A percentile compares a stretch with the other conserved stretches of the same genome.
Conservation (phyloP, 768 basidiomycete species). For the Russula vinacea region DNA sequence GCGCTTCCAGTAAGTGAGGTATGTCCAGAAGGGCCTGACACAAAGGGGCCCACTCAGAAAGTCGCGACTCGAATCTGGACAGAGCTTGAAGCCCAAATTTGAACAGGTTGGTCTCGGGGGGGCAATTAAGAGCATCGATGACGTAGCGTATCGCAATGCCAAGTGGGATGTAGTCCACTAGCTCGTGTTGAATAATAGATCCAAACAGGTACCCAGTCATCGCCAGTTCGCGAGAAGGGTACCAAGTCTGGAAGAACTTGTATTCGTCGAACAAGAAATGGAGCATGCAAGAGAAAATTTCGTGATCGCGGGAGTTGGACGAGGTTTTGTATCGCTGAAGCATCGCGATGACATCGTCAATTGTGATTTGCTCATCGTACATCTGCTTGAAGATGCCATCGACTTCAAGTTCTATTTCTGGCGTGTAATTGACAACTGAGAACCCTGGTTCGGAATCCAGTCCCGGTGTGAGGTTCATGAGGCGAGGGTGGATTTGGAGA, state of each 20-base stretch:
- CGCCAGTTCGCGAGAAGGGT: slow-evolving; percentile 87
- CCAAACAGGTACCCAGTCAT: slow-evolving; percentile 98
- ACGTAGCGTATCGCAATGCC: slow-evolving; percentile 97
- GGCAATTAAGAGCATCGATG: slow-evolving; percentile 86
- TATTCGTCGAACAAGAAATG: slow-evolving; percentile 99
- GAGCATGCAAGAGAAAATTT: slow-evolving; percentile 99
- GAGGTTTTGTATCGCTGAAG: slow-evolving; percentile 85
- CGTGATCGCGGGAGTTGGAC: slow-evolving; percentile 79
- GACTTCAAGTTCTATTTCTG: slow-evolving; percentile 89
- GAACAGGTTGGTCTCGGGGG: slow-evolving; percentile 90
- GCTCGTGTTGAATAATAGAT: slow-evolving; percentile 87
- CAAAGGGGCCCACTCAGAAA: slow-evolving; percentile 89
- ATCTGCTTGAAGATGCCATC: slow-evolving; percentile 96
- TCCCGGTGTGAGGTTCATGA: slow-evolving; percentile 89
- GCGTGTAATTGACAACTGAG: slow-evolving; percentile 78
- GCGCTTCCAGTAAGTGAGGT: slow-evolving; percentile 78
- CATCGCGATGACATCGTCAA: slow-evolving; percentile 90
- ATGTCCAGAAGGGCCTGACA: slow-evolving; percentile 87
- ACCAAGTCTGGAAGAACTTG: slow-evolving; percentile 97
- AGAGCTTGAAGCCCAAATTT: slow-evolving; percentile 93
- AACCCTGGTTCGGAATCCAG: slow-evolving; percentile 90
- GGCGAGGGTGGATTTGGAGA: slow-evolving; percentile 90
- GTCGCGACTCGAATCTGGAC: slow-evolving; percentile 77
- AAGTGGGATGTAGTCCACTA: slow-evolving; percentile 91
- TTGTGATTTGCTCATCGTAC: slow-evolving; percentile 92